Percentiles rank a stretch among this genome's conserved stretches.
These are phyloP conservation scores for Canariomyces notabilis DNA, from an alignment of 2,329 filamentous ascomycete genomes.

Conservation along the genomic window DNA sequence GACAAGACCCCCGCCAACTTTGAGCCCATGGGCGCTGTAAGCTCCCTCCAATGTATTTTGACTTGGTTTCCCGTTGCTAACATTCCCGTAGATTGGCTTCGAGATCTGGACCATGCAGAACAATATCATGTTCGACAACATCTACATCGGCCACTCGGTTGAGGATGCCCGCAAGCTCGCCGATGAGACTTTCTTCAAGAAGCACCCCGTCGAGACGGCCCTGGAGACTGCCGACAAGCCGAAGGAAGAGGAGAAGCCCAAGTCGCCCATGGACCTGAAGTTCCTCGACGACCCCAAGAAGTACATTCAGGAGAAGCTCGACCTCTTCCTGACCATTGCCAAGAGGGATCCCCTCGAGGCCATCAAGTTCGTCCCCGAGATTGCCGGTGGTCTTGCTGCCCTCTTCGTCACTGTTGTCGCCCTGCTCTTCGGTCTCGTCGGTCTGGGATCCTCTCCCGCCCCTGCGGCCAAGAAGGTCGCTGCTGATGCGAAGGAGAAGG, in stretches of 20 bases:
- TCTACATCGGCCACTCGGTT: slow-evolving; percentile 97
- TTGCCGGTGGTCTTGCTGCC: slow-evolving; percentile 73
- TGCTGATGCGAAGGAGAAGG: slow-evolving; percentile 61
- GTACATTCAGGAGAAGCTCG: slow-evolving; percentile 88
- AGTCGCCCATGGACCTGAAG: slow-evolving; percentile 70
- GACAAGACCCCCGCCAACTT: slow-evolving; percentile 96
- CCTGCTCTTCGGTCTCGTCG: slow-evolving; percentile 45
- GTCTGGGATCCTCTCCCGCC: slow-evolving; percentile 58
- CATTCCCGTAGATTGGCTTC: slow-evolving; percentile 71
- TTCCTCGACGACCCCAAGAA: slow-evolving; percentile 87
- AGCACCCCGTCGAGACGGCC: slow-evolving; percentile 76
- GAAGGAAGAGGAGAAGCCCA: slow-evolving; percentile 59
- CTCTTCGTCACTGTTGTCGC: slow-evolving; percentile 64
- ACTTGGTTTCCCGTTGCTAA: not conserved
- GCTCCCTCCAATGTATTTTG: slow-evolving; percentile 34
- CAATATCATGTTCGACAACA: slow-evolving; percentile 98
- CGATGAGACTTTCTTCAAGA: slow-evolving; percentile 83
- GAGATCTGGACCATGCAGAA: slow-evolving; percentile 99
- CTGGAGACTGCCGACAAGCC: slow-evolving; percentile 76
- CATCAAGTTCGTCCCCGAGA: slow-evolving; percentile 84
- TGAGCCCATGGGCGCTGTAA: slow-evolving; percentile 94
- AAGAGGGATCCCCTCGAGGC: slow-evolving; percentile 79
- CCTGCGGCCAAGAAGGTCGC: slow-evolving; percentile 71
- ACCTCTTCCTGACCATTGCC: slow-evolving; percentile 81
- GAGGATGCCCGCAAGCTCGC: slow-evolving; percentile 88